Conservation (phyloP, 179 eudicot genomes). For the Pouteria campechiana region DNA sequence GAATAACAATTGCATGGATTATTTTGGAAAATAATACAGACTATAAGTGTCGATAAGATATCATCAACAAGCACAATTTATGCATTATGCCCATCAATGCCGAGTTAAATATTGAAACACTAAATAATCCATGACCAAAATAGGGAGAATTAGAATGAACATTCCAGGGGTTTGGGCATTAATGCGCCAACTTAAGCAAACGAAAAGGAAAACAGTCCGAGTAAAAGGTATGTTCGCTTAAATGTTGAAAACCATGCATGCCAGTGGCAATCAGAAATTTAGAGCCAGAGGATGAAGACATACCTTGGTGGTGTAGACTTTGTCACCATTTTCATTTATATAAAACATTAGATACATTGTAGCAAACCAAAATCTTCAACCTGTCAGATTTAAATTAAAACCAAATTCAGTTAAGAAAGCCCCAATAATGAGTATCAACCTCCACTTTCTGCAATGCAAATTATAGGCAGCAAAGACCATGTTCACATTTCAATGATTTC, state of each 20-base stretch:
- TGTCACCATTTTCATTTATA: constrained; percentile 87
- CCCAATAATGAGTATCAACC: too few relatives aligned
- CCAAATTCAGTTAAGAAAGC: too few relatives aligned
- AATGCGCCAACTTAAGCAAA: background rate
- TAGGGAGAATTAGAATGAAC: background rate
- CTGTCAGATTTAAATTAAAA: too few relatives aligned
- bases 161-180: too few relatives aligned
- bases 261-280: background rate
- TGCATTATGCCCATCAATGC: background rate
- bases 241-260: background rate
- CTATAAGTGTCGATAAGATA: background rate
- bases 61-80: background rate
- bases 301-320: constrained; percentile 96
- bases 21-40: too few relatives aligned
- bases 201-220: background rate
- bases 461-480: too few relatives aligned
- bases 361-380: too few relatives aligned
- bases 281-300: background rate
- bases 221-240: too few relatives aligned
- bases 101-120: background rate
- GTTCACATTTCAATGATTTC: too few relatives aligned
- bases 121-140: too few relatives aligned
- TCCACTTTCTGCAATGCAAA: too few relatives aligned
- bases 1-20: background rate
- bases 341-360: constrained; percentile 84